Percentiles rank a stretch among this genome's conserved stretches.
Evolutionary conservation across 768 basidiomycete genomes (phyloP).

Genomic region (Rhizopogon salebrosus): DNA sequence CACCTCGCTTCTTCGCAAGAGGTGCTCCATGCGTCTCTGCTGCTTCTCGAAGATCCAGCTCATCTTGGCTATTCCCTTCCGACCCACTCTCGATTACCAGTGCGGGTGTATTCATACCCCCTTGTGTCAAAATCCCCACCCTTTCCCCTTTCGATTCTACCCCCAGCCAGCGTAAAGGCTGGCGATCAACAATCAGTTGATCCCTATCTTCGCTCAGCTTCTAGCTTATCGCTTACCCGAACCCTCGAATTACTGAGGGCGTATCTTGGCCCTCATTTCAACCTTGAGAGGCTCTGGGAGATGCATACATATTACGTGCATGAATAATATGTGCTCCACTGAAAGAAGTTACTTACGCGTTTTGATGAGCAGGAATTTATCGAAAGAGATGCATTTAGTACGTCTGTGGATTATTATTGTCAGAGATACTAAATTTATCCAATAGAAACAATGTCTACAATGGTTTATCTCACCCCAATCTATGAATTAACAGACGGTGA

Average conservation of each 20-base stretch:
- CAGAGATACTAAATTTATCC: not conserved
- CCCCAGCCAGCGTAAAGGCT: slow-evolving; percentile 23
- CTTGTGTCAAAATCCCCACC: slow-evolving; percentile 30
- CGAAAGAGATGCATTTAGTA: slow-evolving; percentile 35
- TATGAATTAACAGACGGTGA: not conserved
- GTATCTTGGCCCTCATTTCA: slow-evolving; percentile 37
- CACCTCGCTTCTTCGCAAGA: slow-evolving; percentile 35
- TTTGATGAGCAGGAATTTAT: slow-evolving; percentile 28
- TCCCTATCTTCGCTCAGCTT: slow-evolving; percentile 32
- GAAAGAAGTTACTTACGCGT: not conserved
- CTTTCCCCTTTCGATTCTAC: slow-evolving; percentile 29
- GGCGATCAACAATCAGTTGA: slow-evolving; percentile 20
- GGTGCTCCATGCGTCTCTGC: slow-evolving; percentile 24
- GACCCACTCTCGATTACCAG: slow-evolving; percentile 21
- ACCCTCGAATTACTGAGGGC: slow-evolving; percentile 32
- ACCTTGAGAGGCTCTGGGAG: slow-evolving; percentile 43
- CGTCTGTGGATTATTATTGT: slow-evolving; percentile 5
- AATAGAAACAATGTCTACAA: slow-evolving; percentile 38
- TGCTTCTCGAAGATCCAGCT: slow-evolving; percentile 18
- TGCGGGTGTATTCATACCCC: slow-evolving; percentile 32
- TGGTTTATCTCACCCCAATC: slow-evolving; percentile 20
- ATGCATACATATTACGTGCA: slow-evolving; percentile 40
- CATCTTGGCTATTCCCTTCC: slow-evolving; percentile 17
- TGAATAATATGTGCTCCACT: not conserved
- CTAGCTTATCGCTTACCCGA: slow-evolving; percentile 31